Evolutionary conservation across 805 yeast genomes (phyloP).

Genomic region (Yarrowia sp.): DNA sequence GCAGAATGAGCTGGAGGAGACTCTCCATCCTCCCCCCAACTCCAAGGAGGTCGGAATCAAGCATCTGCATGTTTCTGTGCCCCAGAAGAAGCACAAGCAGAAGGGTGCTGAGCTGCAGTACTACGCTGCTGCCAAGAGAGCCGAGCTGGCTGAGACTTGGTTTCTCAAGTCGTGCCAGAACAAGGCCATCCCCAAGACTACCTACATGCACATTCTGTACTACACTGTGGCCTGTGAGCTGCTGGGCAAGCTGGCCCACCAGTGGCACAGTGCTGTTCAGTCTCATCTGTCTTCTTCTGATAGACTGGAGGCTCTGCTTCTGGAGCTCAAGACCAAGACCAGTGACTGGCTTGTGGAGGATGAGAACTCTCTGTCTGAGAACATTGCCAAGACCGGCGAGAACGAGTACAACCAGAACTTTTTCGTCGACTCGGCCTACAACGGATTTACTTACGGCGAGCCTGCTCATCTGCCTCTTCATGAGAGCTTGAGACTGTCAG

Average conservation of each 20-base stretch:
- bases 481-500: background rate
- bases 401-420: conserved; percentile 23
- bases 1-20: background rate
- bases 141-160: conserved; percentile 11
- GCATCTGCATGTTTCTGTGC: background rate
- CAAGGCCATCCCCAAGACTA: background rate
- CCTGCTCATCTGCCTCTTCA: background rate
- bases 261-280: conserved; percentile 4
- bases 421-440: conserved; percentile 11
- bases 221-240: conserved; percentile 9
- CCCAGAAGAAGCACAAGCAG: background rate
- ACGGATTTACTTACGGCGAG: background rate
- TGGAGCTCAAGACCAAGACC: background rate
- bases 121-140: conserved; percentile 7
- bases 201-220: background rate
- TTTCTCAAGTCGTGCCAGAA: conserved; percentile 2
- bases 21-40: background rate
- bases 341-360: background rate
- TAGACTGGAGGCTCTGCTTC: background rate
- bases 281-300: background rate
- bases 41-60: background rate
- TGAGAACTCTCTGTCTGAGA: conserved; percentile 1
- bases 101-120: background rate
- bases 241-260: background rate
- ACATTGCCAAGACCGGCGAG: conserved; percentile 9